Evolutionary conservation across 805 yeast genomes (phyloP), one percentile per base, ranked within the genome.

Genomic region (Kuraishia borneana): DNA sequence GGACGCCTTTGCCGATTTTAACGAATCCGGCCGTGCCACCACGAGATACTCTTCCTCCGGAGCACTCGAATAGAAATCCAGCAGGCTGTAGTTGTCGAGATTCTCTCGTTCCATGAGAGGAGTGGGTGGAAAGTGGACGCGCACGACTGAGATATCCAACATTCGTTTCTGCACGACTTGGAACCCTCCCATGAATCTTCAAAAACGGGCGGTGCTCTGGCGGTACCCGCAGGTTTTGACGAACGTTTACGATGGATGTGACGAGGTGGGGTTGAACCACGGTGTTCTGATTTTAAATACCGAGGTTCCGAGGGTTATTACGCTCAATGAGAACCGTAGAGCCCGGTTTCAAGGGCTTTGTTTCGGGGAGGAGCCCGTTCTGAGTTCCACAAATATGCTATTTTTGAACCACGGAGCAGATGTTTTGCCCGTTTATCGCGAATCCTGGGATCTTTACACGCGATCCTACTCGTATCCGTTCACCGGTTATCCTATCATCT

Each of bases 401-500:
- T 21, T 29, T n/a, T 19, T 19, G 32, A 13, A 19, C 4, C 25
- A 4, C 16, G 23, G 23, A 13, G 32, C 17, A 2, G 53, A 13
- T 9, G 13, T n/a, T 8, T 4, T 73, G 5, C 80, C 80, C 1
- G 20, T 61, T 1, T 60, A 72, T 12, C 43, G 40, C 3, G 36
- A 45, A 2, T 67, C 73, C 18, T 81, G 88, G 88, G 16, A 45
- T 1, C 39, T 39, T 10, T 76, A 54, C 42, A 52, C 68, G 2
- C 36, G 34, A 5, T 37, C 46, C 13, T 75, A 76, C 3, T 12
- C 25, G 23, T 78, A 70, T 52, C 53, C 65, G 14, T 70, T 69
- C 47, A 66, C 80, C 32, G 61, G 78, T 13, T 79, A 70, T 38
- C 76, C 87, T 0, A 63, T 77, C 26, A 57, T 80, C 1, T 74